These are phyloP conservation scores for Tuber aestivum DNA, from an alignment of 495 filamentous ascomycete genomes.

Conservation along the genomic window DNA sequence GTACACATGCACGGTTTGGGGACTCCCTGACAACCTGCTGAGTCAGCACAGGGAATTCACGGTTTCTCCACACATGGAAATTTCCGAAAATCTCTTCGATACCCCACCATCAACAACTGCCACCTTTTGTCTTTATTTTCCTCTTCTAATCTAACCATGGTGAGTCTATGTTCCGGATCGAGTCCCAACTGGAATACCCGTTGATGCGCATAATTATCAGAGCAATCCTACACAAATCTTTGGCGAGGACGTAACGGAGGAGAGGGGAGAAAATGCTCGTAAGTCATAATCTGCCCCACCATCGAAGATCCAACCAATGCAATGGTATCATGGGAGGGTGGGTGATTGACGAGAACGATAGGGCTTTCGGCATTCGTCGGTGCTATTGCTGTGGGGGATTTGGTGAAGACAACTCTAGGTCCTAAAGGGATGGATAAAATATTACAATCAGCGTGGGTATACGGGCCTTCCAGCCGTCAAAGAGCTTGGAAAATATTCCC, in stretches of 20 bases:
- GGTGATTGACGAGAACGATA: constrained; percentile 24
- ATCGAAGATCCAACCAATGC: background rate
- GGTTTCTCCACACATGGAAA: background rate
- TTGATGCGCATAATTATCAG: constrained; percentile 12
- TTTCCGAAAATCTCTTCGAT: constrained; percentile 16
- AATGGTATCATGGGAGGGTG: background rate
- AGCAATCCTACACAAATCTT: constrained; percentile 94
- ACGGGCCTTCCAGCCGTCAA: constrained; percentile 9
- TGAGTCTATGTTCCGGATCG: constrained; percentile 1
- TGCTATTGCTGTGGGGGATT: constrained; percentile 92
- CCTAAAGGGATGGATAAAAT: constrained; percentile 99
- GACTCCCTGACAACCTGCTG: background rate
- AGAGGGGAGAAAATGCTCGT: constrained; percentile 99
- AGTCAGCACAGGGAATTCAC: background rate
- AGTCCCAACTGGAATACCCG: constrained; percentile 7
- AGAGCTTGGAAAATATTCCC: background rate
- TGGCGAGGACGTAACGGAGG: constrained; percentile 90
- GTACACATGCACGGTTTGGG: too few species aligned
- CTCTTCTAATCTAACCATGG: background rate
- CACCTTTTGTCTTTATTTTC: constrained; percentile 19
- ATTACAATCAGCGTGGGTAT: constrained; percentile 82
- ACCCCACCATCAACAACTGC: constrained; percentile 38
- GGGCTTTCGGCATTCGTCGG: constrained; percentile 85
- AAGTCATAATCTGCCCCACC: constrained; percentile 20
- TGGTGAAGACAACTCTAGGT: constrained; percentile 94